phyloP scores from a whole-genome alignment of 164 flowering plant species.

The Umbilicus rupestris region DNA sequence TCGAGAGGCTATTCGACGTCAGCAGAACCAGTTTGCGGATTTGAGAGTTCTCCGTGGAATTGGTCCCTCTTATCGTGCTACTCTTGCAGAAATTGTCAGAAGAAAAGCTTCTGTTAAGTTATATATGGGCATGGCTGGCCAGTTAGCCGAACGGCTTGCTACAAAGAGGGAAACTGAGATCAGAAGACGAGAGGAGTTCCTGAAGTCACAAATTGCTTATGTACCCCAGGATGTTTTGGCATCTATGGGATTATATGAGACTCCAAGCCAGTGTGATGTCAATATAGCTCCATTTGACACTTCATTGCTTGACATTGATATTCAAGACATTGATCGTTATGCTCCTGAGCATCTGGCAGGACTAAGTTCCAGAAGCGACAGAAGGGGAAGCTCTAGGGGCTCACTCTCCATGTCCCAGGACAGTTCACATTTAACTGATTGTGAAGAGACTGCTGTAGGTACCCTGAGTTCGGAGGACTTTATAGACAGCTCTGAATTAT shows the following conservation, averaged over 20 bases:
- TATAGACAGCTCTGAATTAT: slow-evolving; percentile 49
- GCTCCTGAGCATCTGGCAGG: slow-evolving; percentile 74
- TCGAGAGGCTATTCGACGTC: slow-evolving; percentile 79
- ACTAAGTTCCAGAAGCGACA: slow-evolving; percentile 40
- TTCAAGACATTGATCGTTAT: slow-evolving; percentile 70
- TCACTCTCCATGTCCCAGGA: slow-evolving; percentile 49
- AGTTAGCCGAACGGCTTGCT: slow-evolving; percentile 90
- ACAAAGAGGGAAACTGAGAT: slow-evolving; percentile 76
- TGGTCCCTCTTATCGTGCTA: slow-evolving; percentile 86
- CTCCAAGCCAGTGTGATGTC: slow-evolving; percentile 88
- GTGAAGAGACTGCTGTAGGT: slow-evolving; percentile 33
- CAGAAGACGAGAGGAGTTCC: slow-evolving; percentile 76
- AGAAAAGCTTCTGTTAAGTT: slow-evolving; percentile 93
- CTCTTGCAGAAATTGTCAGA: slow-evolving; percentile 91
- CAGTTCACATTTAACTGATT: slow-evolving; percentile 40
- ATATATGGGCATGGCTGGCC: slow-evolving; percentile 99
- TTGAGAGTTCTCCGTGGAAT: slow-evolving; percentile 68
- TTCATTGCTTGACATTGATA: slow-evolving; percentile 72
- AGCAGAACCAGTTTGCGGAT: slow-evolving; percentile 58
- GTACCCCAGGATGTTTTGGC: slow-evolving; percentile 77
- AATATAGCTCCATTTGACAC: slow-evolving; percentile 77
- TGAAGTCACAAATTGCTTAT: slow-evolving; percentile 46
- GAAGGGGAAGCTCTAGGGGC: slow-evolving; percentile 37
- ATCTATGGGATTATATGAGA: slow-evolving; percentile 89
- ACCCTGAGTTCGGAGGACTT: slow-evolving; percentile 41